Base-by-base conservation (phyloP, 1,284 basidiomycete species). In the Ceratobasidium sp. region DNA sequence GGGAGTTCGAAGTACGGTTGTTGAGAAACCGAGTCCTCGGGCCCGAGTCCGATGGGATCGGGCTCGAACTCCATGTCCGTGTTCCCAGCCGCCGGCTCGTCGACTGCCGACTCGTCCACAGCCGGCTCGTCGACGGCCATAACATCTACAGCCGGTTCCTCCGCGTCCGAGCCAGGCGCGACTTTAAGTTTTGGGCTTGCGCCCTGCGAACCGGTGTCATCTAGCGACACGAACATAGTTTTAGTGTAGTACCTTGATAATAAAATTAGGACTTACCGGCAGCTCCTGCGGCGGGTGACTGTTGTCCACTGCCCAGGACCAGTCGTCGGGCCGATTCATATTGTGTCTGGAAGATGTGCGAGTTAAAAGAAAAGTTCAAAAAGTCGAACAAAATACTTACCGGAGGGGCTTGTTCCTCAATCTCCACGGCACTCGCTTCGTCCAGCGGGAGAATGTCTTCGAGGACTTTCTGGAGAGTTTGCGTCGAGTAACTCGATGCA, bases 291-390 rank as follows among this genome's bases (percentile, higher is more conserved):
- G 58, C 1, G 18, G 23, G 44, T 26, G 60, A 28, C 46, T 46
- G 60, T 42, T 63, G 33, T 75, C 71, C 44, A 28, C 71, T 40
- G 12, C 44, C 71, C 71, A 75, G 33, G 71, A 64, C 60, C 58
- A 51, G 42, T 63, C 28, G 55, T 26, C 49, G 12, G 60, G 71
- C 26, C 28, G 46, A 51, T 64, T 53, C 23, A 42, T 64, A 28
- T 42, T 28, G 23, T 42, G 70, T 42, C 70, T 72, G 55, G 10
- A 49, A 49, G 10, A 18, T 49, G 10, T 2, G 12, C 9, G 10
- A 49, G 46, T 49, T 49, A 7, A 49, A 49, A 13, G 18, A 49
- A 33, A 33, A 33, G 4, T 33, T 33, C 33, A 33, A 33, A 33
- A 33, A 33, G 33, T 33, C 33, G 4, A 33, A 33, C 33, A 33